These are phyloP conservation scores for Diplodia scrobiculata DNA, from an alignment of 2,329 filamentous ascomycete species.

Conservation along the genomic window DNA sequence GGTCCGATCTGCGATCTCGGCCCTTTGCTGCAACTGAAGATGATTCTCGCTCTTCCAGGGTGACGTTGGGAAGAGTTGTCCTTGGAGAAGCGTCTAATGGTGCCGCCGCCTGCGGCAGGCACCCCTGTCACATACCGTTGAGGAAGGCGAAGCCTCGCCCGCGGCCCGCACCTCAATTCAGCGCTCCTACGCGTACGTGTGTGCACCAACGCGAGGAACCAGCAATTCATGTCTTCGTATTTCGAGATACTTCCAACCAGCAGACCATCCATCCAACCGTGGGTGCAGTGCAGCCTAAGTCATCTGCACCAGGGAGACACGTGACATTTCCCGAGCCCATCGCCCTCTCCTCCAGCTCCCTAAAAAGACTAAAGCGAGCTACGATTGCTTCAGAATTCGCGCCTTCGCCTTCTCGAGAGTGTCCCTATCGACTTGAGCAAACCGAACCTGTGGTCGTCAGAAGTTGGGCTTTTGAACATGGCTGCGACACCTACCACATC, in stretches of 20 bases:
- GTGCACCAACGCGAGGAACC: conserved; percentile 4
- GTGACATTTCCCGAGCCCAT: conserved; percentile 32
- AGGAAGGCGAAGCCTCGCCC: neutral
- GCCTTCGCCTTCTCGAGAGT: conserved; percentile 39
- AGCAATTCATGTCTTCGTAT: conserved; percentile 18
- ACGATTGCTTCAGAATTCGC: conserved; percentile 16
- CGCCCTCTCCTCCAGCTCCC: neutral
- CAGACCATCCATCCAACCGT: conserved; percentile 20
- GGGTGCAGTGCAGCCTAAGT: conserved; percentile 2
- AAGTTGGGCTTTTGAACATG: neutral
- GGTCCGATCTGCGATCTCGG: conserved; percentile 21
- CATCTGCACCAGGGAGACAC: neutral
- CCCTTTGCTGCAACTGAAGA: neutral
- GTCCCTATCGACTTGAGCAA: conserved; percentile 42
- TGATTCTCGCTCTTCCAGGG: conserved; percentile 4
- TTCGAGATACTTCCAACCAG: conserved; percentile 19
- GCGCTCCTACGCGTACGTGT: neutral
- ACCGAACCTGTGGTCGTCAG: conserved; percentile 43
- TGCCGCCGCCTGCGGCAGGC: neutral
- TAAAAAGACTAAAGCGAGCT: conserved; percentile 4
- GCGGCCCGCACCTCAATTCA: neutral
- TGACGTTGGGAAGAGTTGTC: neutral
- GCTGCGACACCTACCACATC: conserved; percentile 63
- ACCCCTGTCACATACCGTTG: neutral
- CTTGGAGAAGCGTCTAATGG: neutral